Evolutionary conservation across 441 rosid genomes (phyloP).

Genomic region (Aquilaria agallochum): DNA sequence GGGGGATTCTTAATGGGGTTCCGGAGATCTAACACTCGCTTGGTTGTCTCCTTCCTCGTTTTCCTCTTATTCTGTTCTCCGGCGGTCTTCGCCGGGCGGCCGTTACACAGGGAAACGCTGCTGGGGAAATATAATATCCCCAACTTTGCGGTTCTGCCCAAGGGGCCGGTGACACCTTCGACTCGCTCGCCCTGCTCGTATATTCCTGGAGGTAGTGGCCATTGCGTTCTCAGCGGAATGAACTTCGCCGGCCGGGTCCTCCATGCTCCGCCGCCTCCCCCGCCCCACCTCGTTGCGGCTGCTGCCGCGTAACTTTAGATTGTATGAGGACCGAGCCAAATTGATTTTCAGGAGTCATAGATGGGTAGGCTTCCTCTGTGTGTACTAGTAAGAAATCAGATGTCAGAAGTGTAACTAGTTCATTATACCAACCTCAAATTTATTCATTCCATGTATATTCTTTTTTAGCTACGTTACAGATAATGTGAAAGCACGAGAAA

Average conservation of each 20-base stretch:
- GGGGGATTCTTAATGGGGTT: slow-evolving; percentile 11
- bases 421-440: too few relatives aligned
- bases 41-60: slow-evolving; percentile 2
- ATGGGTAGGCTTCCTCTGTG: too few relatives aligned
- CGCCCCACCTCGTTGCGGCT: background rate
- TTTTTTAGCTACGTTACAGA: background rate
- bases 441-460: background rate
- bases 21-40: background rate
- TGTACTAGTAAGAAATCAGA: too few relatives aligned
- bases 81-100: slow-evolving; percentile 18
- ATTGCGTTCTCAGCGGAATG: slow-evolving; percentile 14
- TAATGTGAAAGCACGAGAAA: too few relatives aligned
- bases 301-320: background rate
- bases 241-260: slow-evolving; percentile 21
- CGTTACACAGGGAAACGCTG: slow-evolving; percentile 14
- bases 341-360: too few relatives aligned
- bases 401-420: too few relatives aligned
- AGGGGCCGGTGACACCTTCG: slow-evolving; percentile 23
- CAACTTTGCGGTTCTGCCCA: slow-evolving; percentile 10
- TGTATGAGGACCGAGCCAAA: background rate
- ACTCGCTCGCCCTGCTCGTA: slow-evolving; percentile 18
- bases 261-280: slow-evolving; percentile 5
- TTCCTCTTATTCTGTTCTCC: slow-evolving; percentile 9
- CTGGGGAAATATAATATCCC: slow-evolving; percentile 13
- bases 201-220: slow-evolving; percentile 16